Evolutionary conservation across 345 rosid genomes (phyloP).

Genomic region (Bruguiera parviflora): DNA sequence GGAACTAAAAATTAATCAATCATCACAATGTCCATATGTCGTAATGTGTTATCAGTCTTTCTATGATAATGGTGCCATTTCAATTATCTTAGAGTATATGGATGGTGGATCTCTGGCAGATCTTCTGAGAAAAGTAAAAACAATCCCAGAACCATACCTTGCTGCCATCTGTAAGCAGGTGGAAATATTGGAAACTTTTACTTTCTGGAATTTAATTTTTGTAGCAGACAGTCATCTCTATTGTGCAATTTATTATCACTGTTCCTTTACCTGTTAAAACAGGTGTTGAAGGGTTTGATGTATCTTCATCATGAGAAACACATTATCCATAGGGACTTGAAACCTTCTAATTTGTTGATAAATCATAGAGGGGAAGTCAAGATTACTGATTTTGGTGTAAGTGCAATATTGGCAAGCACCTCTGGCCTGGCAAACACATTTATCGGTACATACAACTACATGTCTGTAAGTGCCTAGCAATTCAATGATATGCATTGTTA

Average conservation of each 20-base stretch:
- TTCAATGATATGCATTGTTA: not conserved
- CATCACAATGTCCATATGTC: slow-evolving; percentile 69
- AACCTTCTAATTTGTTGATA: slow-evolving; percentile 83
- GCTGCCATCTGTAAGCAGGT: slow-evolving; percentile 89
- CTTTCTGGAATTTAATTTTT: not conserved
- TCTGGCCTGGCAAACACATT: slow-evolving; percentile 75
- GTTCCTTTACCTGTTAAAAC: slow-evolving; percentile 11
- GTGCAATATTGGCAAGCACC: slow-evolving; percentile 75
- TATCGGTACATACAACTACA: slow-evolving; percentile 77
- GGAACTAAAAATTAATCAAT: slow-evolving; percentile 79
- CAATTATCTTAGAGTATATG: slow-evolving; percentile 88
- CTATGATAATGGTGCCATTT: slow-evolving; percentile 73
- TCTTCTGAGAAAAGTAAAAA: slow-evolving; percentile 59
- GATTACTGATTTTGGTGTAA: slow-evolving; percentile 94
- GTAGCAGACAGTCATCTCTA: not conserved
- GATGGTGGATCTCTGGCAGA: slow-evolving; percentile 90
- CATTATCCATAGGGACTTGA: slow-evolving; percentile 79
- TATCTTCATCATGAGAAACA: slow-evolving; percentile 89
- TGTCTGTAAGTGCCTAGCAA: slow-evolving; percentile 67
- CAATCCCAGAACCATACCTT: slow-evolving; percentile 67
- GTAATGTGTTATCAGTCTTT: slow-evolving; percentile 82
- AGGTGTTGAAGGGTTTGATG: slow-evolving; percentile 77
- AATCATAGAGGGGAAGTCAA: slow-evolving; percentile 95
- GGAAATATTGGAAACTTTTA: slow-evolving; percentile 3
- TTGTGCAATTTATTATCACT: not conserved